Evolutionary conservation across 2,329 filamentous ascomycete genomes (phyloP), one percentile per base, ranked within the genome.

Genomic region (Clonostachys sp.): DNA sequence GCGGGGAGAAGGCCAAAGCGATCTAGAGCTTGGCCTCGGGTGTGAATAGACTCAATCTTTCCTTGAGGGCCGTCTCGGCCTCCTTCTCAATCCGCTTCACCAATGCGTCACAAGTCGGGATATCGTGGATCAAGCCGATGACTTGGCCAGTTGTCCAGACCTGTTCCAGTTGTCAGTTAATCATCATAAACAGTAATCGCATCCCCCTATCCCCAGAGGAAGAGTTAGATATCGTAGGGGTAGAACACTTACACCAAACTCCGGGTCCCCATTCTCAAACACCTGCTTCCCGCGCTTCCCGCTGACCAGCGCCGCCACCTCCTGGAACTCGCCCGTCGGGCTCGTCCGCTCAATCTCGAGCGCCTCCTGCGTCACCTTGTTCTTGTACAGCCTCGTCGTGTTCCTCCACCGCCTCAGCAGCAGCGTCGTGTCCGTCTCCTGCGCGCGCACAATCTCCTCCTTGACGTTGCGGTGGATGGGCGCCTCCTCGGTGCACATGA

Each of bases 91-190:
- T 91, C 48, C 89, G 79, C 55, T 73, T 73, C 10, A 91, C 70
- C 24, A 94, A 71, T 2, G 71, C 83, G 42, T 78, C 78, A 60
- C 89, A 92, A 0, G 85, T 89, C 9, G 87, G 87, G 47, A 91
- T 88, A 58, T 94, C 89, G 57, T 92, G 83, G 52, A 94, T 94
- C 48, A 94, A 65, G 6, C 89, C 89, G 55, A 99, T 96, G 55
- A 97, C 92, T 65, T 96, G 92, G 12, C 94, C 94, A 9, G 92
- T 91, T 17, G 94, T 97, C 94, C 94, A 99, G 38, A 96, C 88
- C 87, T 92, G 57, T 48, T 20, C 6, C 46, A 53, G 12, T 18
- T 44, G 52, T 54, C 43, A 58, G 50, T 6, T 52, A 49, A 41
- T 35, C 18, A 9, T 17, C 20, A 17, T 8, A 35, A 12, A 47